phyloP scores from a whole-genome alignment of 2,329 filamentous ascomycete species.

The Colletotrichum lentis region DNA sequence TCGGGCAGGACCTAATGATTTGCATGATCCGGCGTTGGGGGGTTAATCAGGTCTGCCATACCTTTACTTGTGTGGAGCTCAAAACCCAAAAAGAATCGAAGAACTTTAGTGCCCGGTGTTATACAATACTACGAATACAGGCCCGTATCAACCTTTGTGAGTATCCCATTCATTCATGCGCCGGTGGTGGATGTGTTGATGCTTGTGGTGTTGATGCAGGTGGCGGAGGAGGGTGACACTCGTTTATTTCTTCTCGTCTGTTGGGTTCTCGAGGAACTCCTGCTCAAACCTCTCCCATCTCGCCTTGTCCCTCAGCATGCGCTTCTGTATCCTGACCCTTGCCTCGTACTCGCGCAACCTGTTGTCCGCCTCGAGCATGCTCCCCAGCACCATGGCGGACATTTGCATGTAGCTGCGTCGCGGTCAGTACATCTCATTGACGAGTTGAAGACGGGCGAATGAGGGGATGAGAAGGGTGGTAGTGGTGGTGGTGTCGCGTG shows the following conservation, averaged over 20 bases:
- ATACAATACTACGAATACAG: conserved; percentile 30
- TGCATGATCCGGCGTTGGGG: conserved; percentile 49
- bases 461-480: too few species aligned
- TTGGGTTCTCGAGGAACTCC: conserved; percentile 59
- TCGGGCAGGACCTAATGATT: conserved; percentile 30
- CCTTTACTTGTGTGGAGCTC: conserved; percentile 19
- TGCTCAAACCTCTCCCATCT: conserved; percentile 74
- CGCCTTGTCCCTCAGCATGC: conserved; percentile 69
- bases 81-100: conserved; percentile 22
- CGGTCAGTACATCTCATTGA: conserved; percentile 16
- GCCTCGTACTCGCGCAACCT: conserved; percentile 74
- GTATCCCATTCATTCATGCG: background rate
- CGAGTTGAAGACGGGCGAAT: background rate
- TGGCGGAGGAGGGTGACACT: too few species aligned
- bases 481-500: background rate
- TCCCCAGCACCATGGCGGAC: conserved; percentile 83
- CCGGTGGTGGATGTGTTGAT: background rate
- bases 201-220: background rate
- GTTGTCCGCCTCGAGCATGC: conserved; percentile 78
- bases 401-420: conserved; percentile 77
- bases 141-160: conserved; percentile 9
- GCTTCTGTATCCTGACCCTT: conserved; percentile 69
- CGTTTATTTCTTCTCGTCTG: conserved; percentile 46
- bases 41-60: conserved; percentile 10
- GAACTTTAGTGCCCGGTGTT: conserved; percentile 21